Evolutionary conservation across 768 basidiomycete species (phyloP).

Genomic region (Pleurotus sapidus): DNA sequence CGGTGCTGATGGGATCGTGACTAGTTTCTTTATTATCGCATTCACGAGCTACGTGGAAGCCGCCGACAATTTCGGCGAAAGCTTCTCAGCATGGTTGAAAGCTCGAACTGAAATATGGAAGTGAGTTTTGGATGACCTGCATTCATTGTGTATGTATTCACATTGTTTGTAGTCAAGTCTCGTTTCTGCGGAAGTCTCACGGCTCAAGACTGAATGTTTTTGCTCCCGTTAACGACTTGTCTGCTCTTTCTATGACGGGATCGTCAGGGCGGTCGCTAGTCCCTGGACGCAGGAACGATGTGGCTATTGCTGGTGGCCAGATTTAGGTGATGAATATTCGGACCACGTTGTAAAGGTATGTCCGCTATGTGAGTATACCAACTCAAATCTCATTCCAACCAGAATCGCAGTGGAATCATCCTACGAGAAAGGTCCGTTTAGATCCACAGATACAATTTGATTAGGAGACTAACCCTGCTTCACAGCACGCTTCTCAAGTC

Average conservation of each 20-base stretch:
- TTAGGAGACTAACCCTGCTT: background rate
- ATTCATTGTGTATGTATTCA: background rate
- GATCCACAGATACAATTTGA: background rate
- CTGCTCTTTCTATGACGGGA: conserved; percentile 70
- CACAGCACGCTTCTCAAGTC: conserved; percentile 84
- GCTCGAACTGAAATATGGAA: conserved; percentile 92
- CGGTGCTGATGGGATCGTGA: background rate
- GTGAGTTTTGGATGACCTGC: conserved; percentile 40
- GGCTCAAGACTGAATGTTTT: conserved; percentile 88
- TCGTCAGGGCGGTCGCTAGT: conserved; percentile 53
- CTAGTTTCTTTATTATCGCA: conserved; percentile 89
- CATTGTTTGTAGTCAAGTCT: conserved; percentile 63
- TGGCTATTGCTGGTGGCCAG: conserved; percentile 76
- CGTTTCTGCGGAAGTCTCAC: conserved; percentile 76
- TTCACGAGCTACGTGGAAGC: conserved; percentile 86
- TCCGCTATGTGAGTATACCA: background rate
- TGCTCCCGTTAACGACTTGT: conserved; percentile 86
- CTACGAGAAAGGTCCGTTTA: conserved; percentile 72
- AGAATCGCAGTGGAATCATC: conserved; percentile 94
- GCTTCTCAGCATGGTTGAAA: conserved; percentile 87
- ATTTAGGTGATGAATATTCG: conserved; percentile 95
- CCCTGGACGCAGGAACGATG: conserved; percentile 70
- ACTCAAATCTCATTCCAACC: conserved; percentile 2
- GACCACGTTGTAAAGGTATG: conserved; percentile 87
- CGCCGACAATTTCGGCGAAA: conserved; percentile 56